Evolutionary conservation across 176 grass and related monocot species (phyloP).

Genomic region (Raddia guianensis): DNA sequence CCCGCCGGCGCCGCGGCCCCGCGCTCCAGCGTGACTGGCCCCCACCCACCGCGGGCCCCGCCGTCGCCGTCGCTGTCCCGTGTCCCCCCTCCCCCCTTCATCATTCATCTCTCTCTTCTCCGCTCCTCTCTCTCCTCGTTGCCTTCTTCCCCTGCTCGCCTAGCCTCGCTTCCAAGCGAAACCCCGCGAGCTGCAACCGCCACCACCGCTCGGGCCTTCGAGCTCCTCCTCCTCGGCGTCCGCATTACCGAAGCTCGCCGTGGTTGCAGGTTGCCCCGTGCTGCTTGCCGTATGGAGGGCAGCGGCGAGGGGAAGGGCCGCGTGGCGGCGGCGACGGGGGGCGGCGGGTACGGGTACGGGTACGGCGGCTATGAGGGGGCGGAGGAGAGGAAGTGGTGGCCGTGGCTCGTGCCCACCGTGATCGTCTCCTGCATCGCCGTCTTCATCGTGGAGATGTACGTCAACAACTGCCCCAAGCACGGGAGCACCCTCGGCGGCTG

Average conservation of each 20-base stretch:
- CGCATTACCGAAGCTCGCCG: slow-evolving; percentile 25
- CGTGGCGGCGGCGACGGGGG: slow-evolving; percentile 39
- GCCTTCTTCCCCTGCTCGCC: slow-evolving; percentile 2
- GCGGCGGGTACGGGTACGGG: slow-evolving; percentile 28
- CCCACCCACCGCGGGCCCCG: slow-evolving; percentile 13
- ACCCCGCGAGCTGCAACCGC: slow-evolving; percentile 7
- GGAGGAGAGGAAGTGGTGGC: slow-evolving; percentile 70
- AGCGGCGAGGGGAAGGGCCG: slow-evolving; percentile 52
- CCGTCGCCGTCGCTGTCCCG: slow-evolving; percentile 22
- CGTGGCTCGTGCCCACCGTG: slow-evolving; percentile 86
- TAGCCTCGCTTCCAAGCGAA: slow-evolving; percentile 63
- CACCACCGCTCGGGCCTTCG: not conserved
- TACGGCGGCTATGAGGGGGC: slow-evolving; percentile 49
- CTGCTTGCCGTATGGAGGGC: slow-evolving; percentile 34
- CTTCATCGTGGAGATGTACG: slow-evolving; percentile 85
- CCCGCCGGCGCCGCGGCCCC: not conserved
- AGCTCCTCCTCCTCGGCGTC: not conserved
- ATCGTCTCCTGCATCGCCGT: slow-evolving; percentile 76
- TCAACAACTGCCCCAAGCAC: slow-evolving; percentile 83
- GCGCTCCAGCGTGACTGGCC: slow-evolving; percentile 32
- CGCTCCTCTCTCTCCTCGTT: not conserved
- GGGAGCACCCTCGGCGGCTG: slow-evolving; percentile 46
- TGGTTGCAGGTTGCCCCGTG: too few relatives aligned
- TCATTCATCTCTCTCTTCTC: not conserved
- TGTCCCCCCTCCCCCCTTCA: not conserved